Conservation (phyloP, 1,139 yeast species). For the Taiozyma sp. region DNA sequence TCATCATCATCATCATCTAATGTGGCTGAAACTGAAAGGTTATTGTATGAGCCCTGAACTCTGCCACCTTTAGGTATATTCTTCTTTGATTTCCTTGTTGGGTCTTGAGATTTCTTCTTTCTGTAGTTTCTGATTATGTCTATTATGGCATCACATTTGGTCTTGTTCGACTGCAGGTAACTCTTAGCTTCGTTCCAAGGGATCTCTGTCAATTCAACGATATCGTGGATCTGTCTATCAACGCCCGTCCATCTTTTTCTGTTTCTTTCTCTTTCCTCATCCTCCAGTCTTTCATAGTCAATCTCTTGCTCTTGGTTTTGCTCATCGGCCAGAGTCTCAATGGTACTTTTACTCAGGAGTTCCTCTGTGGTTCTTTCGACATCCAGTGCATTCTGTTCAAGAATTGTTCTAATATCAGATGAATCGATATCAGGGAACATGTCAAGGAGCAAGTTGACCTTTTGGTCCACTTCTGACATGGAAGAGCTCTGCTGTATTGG, state of each 20-base stretch:
- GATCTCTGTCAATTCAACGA: conserved; percentile 6
- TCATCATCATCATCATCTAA: not conserved
- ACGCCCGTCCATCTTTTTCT: not conserved
- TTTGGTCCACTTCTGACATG: not conserved
- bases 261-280: not conserved
- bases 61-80: conserved; percentile 10
- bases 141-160: conserved; percentile 8
- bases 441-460: conserved; percentile 1
- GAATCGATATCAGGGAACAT: conserved; percentile 3
- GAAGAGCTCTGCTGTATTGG: not conserved
- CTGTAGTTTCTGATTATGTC: conserved; percentile 9
- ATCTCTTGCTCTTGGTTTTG: conserved; percentile 2
- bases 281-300: conserved; percentile 1
- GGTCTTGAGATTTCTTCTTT: not conserved
- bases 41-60: conserved; percentile 5
- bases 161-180: conserved; percentile 6
- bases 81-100: not conserved
- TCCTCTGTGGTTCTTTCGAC: conserved; percentile 7
- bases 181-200: not conserved
- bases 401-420: not conserved
- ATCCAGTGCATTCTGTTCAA: conserved; percentile 6
- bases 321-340: conserved; percentile 5
- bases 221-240: not conserved
- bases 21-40: not conserved
- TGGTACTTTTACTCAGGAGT: conserved; percentile 1